Evolutionary conservation across 108 stramenopile species (phyloP).

Genomic region (Aureococcus anophagefferens): DNA sequence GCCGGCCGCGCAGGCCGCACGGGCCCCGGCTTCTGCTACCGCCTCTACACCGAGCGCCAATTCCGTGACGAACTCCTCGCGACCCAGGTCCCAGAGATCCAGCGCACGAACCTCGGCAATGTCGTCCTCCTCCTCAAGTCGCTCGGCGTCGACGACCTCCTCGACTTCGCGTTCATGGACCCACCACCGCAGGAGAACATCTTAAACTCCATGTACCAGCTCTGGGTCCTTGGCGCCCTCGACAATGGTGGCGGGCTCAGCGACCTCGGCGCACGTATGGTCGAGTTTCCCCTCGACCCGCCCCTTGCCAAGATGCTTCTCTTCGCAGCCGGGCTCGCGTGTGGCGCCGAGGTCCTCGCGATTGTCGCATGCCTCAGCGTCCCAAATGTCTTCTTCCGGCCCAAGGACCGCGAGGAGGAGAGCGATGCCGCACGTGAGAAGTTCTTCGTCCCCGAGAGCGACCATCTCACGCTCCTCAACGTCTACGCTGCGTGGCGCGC

Average conservation of each 20-base stretch:
- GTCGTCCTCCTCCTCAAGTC: slow-evolving; percentile 96
- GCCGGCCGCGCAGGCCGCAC: slow-evolving; percentile 92
- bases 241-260: slow-evolving; percentile 90
- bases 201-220: slow-evolving; percentile 87
- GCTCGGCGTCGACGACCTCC: slow-evolving; percentile 73
- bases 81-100: slow-evolving; percentile 91
- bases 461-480: slow-evolving; percentile 92
- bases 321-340: slow-evolving; percentile 63
- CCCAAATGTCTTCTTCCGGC: slow-evolving; percentile 90
- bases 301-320: slow-evolving; percentile 94
- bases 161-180: slow-evolving; percentile 96
- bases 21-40: slow-evolving; percentile 88
- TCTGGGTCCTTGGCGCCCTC: slow-evolving; percentile 94
- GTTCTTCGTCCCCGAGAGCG: slow-evolving; percentile 97
- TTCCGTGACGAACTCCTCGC: slow-evolving; percentile 89
- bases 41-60: slow-evolving; percentile 92
- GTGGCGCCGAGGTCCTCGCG: slow-evolving; percentile 83
- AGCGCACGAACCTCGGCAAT: slow-evolving; percentile 92
- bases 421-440: slow-evolving; percentile 95
- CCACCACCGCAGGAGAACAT: slow-evolving; percentile 96
- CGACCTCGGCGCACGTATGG: slow-evolving; percentile 79
- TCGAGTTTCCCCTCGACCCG: slow-evolving; percentile 92
- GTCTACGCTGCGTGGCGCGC: slow-evolving; percentile 86
- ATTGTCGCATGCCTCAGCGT: slow-evolving; percentile 92
- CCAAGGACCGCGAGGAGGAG: slow-evolving; percentile 93